phyloP scores from a whole-genome alignment of 2,329 filamentous ascomycete species.

The Pochonia chlamydosporia region DNA sequence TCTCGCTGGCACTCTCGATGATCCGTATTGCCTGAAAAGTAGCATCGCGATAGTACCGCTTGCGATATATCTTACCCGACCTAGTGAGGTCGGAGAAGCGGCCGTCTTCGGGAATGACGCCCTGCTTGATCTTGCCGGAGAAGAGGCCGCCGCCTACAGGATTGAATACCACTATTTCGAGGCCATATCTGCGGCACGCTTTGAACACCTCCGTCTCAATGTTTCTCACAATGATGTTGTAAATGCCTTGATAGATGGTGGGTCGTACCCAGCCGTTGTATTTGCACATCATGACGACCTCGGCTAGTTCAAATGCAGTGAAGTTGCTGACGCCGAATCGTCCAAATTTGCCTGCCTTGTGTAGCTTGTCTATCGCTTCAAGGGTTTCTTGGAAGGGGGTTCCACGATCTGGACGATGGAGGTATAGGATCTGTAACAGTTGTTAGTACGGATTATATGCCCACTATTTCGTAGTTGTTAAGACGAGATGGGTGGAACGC shows the following conservation, averaged over 20 bases:
- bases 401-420: constrained; percentile 45
- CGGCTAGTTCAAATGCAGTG: constrained; percentile 80
- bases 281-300: constrained; percentile 73
- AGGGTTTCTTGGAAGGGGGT: constrained; percentile 77
- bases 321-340: constrained; percentile 76
- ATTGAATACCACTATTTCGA: constrained; percentile 79
- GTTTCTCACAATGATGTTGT: constrained; percentile 70
- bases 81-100: constrained; percentile 59
- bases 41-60: constrained; percentile 65
- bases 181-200: constrained; percentile 67
- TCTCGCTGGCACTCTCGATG: constrained; percentile 61
- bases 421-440: constrained; percentile 28
- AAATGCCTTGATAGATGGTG: constrained; percentile 83
- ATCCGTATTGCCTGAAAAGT: constrained; percentile 56
- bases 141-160: constrained; percentile 76
- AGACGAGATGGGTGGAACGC: constrained; percentile 14
- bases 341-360: constrained; percentile 82
- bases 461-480: neutral
- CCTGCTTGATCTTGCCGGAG: constrained; percentile 69
- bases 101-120: constrained; percentile 57
- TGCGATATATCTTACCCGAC: constrained; percentile 62
- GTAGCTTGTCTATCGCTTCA: constrained; percentile 69
- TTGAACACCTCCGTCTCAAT: constrained; percentile 72
- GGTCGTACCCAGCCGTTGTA: constrained; percentile 76
- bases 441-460: neutral